These are phyloP conservation scores for Chamaecyparis obtusa DNA, from an alignment of 75 land plant genomes.

Conservation along the genomic window DNA sequence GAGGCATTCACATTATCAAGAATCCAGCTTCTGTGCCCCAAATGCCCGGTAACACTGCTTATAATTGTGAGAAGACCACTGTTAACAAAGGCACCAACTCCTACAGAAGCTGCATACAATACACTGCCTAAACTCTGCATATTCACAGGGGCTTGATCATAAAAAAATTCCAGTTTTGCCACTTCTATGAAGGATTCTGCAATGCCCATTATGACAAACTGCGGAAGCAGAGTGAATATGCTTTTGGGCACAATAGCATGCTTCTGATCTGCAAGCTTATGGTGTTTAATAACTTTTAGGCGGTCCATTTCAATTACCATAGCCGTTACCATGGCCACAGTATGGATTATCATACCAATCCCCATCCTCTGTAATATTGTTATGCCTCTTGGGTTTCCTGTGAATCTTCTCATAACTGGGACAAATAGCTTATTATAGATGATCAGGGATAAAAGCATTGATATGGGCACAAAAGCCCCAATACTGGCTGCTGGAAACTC, in stretches of 20 bases:
- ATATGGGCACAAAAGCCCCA: slow-evolving; percentile 44
- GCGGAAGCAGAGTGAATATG: slow-evolving; percentile 61
- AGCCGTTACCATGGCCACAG: slow-evolving; percentile 34
- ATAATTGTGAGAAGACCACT: slow-evolving; percentile 30
- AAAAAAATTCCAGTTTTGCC: slow-evolving; percentile 69
- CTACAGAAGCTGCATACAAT: slow-evolving; percentile 15
- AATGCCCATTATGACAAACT: slow-evolving; percentile 53
- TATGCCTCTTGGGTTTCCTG: slow-evolving; percentile 52
- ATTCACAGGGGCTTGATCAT: slow-evolving; percentile 62
- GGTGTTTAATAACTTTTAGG: slow-evolving; percentile 18
- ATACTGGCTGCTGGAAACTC: slow-evolving; percentile 73
- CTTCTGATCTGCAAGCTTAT: slow-evolving; percentile 23
- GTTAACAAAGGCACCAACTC: slow-evolving; percentile 31
- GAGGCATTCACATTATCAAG: slow-evolving; percentile 48
- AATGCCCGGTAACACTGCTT: background rate
- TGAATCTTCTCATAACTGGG: slow-evolving; percentile 12
- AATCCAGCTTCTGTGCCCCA: slow-evolving; percentile 49
- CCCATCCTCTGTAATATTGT: slow-evolving; percentile 58
- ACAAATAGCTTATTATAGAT: slow-evolving; percentile 45
- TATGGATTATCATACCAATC: slow-evolving; percentile 37
- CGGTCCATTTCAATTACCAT: slow-evolving; percentile 30
- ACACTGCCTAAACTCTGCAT: slow-evolving; percentile 36
- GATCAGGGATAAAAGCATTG: slow-evolving; percentile 52
- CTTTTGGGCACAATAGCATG: slow-evolving; percentile 28
- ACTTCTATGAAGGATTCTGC: slow-evolving; percentile 55